Conservation (phyloP, 2,329 filamentous ascomycete species). For the Cercospora zeae-maydis region DNA sequence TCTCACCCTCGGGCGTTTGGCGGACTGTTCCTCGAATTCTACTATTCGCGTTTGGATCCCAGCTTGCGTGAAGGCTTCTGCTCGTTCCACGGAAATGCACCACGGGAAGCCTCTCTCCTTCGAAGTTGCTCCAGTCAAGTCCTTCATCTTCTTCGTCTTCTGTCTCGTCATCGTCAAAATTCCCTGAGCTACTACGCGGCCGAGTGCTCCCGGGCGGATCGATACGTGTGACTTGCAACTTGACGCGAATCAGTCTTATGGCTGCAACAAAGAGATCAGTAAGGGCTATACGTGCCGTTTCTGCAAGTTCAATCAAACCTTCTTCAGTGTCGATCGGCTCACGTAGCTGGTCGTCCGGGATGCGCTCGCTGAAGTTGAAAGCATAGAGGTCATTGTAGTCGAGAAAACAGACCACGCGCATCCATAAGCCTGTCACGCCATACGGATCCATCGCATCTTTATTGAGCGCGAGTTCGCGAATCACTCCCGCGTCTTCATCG, state of each 20-base stretch:
- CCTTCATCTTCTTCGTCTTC: constrained; percentile 28
- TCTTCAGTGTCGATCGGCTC: constrained; percentile 60
- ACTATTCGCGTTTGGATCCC: constrained; percentile 67
- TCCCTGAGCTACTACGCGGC: background rate
- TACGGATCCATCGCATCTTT: constrained; percentile 64
- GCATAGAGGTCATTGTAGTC: constrained; percentile 70
- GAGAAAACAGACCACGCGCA: constrained; percentile 53
- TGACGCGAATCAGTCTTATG: constrained; percentile 66
- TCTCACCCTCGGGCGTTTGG: constrained; percentile 65
- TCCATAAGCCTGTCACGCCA: constrained; percentile 66
- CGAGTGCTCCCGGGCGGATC: constrained; percentile 55
- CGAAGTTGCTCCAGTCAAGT: constrained; percentile 32
- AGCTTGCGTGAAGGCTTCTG: constrained; percentile 59
- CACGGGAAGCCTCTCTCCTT: constrained; percentile 51
- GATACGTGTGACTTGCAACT: constrained; percentile 58
- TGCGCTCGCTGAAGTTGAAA: constrained; percentile 61
- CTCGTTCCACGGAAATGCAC: constrained; percentile 66
- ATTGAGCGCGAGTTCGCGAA: constrained; percentile 39
- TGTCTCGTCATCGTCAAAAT: constrained; percentile 43
- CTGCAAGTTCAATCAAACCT: constrained; percentile 36
- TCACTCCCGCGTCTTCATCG: constrained; percentile 25
- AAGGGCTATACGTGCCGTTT: constrained; percentile 30
- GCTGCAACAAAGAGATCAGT: constrained; percentile 40
- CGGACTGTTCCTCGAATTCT: constrained; percentile 63
- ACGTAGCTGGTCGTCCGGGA: constrained; percentile 35